Base-by-base conservation (phyloP, 345 rosid species). In the Salix purpurea region DNA sequence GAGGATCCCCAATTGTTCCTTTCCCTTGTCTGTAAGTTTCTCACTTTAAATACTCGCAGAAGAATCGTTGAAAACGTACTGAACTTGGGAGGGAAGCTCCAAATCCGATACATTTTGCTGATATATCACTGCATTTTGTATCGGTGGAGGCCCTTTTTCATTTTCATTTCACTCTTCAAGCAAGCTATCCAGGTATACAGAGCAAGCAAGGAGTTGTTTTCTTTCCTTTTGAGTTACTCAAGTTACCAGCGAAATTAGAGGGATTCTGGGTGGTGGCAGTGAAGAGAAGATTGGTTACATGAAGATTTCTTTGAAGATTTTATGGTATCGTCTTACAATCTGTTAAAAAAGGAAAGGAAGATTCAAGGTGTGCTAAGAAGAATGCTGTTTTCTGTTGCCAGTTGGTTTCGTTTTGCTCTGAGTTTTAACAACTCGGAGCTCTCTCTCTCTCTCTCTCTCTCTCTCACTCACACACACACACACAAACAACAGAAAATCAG, bases 1-100 rank as follows among this genome's bases (percentile, higher is more conserved):
- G 60, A 6, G 36, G 24, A 71, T 65, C 70, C 72, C 12, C 15
- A 34, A 65, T 58, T 77, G 77, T 70, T 81, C 76, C 48, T 83
- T 71, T 77, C 86, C 82, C 78, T 65, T 74, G 84, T 71, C 82
- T 80, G 72, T 61, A 26, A 56, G 62, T 10, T 56, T 56, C 26
- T 56, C 28, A 9, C 23, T 56, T 56, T n/a, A 23, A 56, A 56
- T 56, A 1, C 62, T 56, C 14, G 11, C 62, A 9, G 23, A 56
- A 56, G 62, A 56, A 8, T 56, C 11, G 28, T n/a, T 56, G 62
- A 56, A 46, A n/a, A n/a, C 62, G 62, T n/a, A 9, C 62, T 56
- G 11, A 10, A n/a, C 7, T n/a, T 12, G 62, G 5, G 28, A 56
- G 62, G 62, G 18, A 7, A 71, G 8, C 30, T 32, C 61, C 23